A percentile compares a stretch with the other conserved stretches of the same genome.
These are phyloP conservation scores for Fusarium globosum DNA, from an alignment of 2,329 filamentous ascomycete genomes.

Conservation along the genomic window DNA sequence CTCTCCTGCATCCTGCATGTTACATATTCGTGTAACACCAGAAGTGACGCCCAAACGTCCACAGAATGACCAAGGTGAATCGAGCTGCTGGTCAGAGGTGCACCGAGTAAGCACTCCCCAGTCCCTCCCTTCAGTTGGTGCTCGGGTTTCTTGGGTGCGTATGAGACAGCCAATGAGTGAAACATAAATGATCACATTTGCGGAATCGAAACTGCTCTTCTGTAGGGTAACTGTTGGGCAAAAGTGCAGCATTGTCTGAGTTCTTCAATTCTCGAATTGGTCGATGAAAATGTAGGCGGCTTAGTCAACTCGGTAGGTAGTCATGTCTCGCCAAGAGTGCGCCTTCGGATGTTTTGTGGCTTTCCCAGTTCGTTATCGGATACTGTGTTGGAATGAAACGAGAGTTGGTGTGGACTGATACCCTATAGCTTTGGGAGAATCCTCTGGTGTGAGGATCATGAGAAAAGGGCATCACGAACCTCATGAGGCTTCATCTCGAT, in stretches of 20 bases:
- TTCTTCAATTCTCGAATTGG: not conserved
- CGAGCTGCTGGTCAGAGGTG: not conserved
- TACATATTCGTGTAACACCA: not conserved
- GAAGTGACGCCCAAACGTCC: not conserved
- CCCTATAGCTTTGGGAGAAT: not conserved
- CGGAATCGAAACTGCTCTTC: not conserved
- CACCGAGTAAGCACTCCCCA: not conserved
- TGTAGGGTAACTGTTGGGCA: slow-evolving; percentile 17
- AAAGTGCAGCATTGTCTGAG: slow-evolving; percentile 1
- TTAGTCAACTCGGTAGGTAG: not conserved
- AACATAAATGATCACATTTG: not conserved
- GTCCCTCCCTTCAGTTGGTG: slow-evolving; percentile 8
- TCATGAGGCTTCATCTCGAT: not conserved
- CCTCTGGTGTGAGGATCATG: not conserved
- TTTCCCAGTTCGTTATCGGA: not conserved
- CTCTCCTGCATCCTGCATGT: not conserved
- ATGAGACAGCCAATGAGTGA: slow-evolving; percentile 10
- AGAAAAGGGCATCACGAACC: not conserved
- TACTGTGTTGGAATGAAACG: slow-evolving; percentile 14
- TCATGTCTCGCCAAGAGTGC: not conserved
- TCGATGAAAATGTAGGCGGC: not conserved
- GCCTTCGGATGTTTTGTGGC: not conserved
- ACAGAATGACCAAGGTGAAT: not conserved
- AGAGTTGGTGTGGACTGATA: not conserved
- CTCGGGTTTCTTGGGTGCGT: not conserved